Conservation (phyloP, 1,284 basidiomycete genomes). For the Cyathus pygmaeus region DNA sequence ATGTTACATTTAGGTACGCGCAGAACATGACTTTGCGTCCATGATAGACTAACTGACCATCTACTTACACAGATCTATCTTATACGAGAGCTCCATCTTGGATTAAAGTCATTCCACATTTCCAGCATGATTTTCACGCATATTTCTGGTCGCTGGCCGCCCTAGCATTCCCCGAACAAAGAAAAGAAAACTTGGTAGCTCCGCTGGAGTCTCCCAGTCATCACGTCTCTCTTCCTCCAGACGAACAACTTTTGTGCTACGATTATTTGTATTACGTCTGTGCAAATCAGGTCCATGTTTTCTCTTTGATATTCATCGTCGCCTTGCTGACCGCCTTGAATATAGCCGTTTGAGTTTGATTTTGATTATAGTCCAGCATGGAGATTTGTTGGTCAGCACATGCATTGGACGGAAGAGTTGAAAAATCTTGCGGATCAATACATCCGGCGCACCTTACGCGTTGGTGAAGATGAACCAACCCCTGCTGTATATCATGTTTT, state of each 20-base stretch:
- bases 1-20: constrained; percentile 55
- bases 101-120: constrained; percentile 53
- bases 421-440: constrained; percentile 45
- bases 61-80: constrained; percentile 44
- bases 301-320: background rate
- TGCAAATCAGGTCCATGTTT: constrained; percentile 48
- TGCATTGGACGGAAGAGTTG: constrained; percentile 54
- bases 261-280: constrained; percentile 62
- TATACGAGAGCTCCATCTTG: constrained; percentile 50
- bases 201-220: constrained; percentile 44
- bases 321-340: too few relatives aligned
- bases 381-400: constrained; percentile 58
- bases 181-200: constrained; percentile 38
- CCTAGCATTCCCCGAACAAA: constrained; percentile 50
- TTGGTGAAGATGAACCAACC: constrained; percentile 35
- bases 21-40: too few relatives aligned
- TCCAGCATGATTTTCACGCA: constrained; percentile 47
- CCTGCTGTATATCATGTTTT: constrained; percentile 40
- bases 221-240: constrained; percentile 52
- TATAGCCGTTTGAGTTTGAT: constrained; percentile 50
- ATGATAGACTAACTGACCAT: background rate
- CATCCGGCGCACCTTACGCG: constrained; percentile 45
- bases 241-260: constrained; percentile 62
- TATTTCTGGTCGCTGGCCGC: constrained; percentile 51
- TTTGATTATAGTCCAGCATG: constrained; percentile 60